phyloP scores from a whole-genome alignment of 257 asterid genomes.

The Solanum sejunctum region DNA sequence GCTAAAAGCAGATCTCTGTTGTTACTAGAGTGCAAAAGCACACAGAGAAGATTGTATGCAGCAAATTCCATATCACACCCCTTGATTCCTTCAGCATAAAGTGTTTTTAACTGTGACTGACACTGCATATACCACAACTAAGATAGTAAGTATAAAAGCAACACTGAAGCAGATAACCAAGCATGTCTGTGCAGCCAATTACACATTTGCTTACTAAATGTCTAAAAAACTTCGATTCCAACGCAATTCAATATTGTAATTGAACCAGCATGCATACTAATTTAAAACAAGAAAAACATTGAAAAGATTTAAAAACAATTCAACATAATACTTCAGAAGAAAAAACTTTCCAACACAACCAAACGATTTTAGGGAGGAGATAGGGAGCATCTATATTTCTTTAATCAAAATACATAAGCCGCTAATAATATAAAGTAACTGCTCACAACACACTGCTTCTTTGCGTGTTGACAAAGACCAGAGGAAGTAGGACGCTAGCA shows the following conservation, averaged over 20 bases:
- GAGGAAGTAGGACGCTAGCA: background rate
- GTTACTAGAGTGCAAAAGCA: constrained; percentile 73
- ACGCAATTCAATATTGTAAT: background rate
- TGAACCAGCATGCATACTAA: background rate
- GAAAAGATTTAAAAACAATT: background rate
- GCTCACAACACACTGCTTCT: background rate
- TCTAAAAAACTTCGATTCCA: background rate
- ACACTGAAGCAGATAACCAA: background rate
- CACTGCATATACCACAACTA: constrained; percentile 54
- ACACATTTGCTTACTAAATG: background rate
- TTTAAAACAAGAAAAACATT: background rate
- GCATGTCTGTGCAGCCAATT: background rate
- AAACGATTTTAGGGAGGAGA: background rate
- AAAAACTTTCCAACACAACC: background rate
- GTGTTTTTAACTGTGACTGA: constrained; percentile 87
- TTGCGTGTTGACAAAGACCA: background rate
- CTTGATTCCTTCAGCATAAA: constrained; percentile 83
- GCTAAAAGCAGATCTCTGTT: constrained; percentile 89
- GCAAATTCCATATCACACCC: constrained; percentile 95
- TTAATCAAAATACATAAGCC: background rate
- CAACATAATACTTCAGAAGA: background rate
- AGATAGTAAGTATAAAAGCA: constrained; percentile 8
- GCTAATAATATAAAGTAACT: background rate
- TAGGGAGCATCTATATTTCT: background rate
- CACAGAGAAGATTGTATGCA: constrained; percentile 88